Conservation (phyloP, 192 early-diverging fungal genomes). For the Irineochytrium annulatum region DNA sequence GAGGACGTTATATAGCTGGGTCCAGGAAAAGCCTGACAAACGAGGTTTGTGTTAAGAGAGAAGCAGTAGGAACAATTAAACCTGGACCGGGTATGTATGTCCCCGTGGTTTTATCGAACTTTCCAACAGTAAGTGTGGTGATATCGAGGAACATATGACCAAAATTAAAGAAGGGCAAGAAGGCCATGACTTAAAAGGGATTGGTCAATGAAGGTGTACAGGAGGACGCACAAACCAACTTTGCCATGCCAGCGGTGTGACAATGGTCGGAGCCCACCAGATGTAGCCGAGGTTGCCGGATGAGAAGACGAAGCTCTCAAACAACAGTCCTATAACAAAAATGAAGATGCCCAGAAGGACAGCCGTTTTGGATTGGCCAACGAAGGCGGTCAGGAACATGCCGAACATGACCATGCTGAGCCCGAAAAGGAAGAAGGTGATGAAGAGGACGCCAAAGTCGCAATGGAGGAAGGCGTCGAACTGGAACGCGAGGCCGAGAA, state of each 20-base stretch:
- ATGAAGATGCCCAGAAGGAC: conserved; percentile 62
- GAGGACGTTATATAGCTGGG: conserved; percentile 40
- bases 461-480: conserved; percentile 50
- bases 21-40: conserved; percentile 44
- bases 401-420: conserved; percentile 57
- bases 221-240: neutral
- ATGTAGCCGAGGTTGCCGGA: conserved; percentile 19
- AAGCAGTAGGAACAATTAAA: too few species aligned
- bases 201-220: conserved; percentile 43
- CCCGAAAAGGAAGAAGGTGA: conserved; percentile 59
- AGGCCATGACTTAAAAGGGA: conserved; percentile 43
- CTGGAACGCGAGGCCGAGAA: conserved; percentile 49
- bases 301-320: conserved; percentile 38
- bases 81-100: conserved; percentile 55
- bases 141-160: conserved; percentile 62
- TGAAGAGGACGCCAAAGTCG: conserved; percentile 46
- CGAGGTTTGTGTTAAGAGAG: too few species aligned
- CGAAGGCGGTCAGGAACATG: conserved; percentile 54
- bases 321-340: conserved; percentile 62
- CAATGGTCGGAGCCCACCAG: conserved; percentile 26
- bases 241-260: neutral
- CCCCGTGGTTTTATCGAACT: conserved; percentile 30
- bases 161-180: conserved; percentile 32
- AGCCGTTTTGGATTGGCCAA: conserved; percentile 41
- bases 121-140: conserved; percentile 32